These are phyloP conservation scores for Periglandula ipomoeae DNA, from an alignment of 2,329 filamentous ascomycete genomes.

Conservation along the genomic window DNA sequence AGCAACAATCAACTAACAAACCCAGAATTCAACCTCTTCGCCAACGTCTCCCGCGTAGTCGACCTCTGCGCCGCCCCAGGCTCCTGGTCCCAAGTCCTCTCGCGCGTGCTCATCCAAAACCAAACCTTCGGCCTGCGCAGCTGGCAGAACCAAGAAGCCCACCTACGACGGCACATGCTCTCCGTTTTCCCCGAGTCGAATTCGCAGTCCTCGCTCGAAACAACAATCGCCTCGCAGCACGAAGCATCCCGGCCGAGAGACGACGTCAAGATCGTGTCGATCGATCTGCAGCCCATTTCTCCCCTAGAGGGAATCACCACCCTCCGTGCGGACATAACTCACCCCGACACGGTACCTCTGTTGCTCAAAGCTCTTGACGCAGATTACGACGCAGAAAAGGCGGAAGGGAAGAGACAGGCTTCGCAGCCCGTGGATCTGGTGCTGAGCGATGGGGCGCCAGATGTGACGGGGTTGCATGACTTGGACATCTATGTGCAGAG, in stretches of 20 bases:
- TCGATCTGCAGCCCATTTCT: constrained; percentile 93
- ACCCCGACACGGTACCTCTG: constrained; percentile 87
- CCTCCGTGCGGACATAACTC: constrained; percentile 91
- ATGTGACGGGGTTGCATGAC: constrained; percentile 94
- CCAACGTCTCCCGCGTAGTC: constrained; percentile 82
- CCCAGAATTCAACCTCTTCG: constrained; percentile 86
- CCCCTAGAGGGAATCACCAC: constrained; percentile 88
- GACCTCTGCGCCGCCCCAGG: constrained; percentile 94
- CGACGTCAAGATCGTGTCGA: constrained; percentile 87
- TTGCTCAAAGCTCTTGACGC: constrained; percentile 78
- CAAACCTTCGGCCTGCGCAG: constrained; percentile 80
- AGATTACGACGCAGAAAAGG: constrained; percentile 40
- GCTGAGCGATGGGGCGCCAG: constrained; percentile 88
- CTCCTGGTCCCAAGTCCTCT: constrained; percentile 95
- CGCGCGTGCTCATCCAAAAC: constrained; percentile 83
- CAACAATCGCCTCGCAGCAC: not conserved
- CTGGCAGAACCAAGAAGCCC: constrained; percentile 77
- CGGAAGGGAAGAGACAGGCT: constrained; percentile 28
- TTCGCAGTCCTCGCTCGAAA: not conserved
- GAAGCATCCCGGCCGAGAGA: constrained; percentile 36
- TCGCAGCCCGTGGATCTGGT: constrained; percentile 84
- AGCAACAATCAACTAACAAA: not conserved
- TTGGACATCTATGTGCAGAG: constrained; percentile 97
- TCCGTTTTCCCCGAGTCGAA: constrained; percentile 32
- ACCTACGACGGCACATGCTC: constrained; percentile 52